Conservation (phyloP, 139 green algal genomes). For the Desmodesmus armatus region DNA sequence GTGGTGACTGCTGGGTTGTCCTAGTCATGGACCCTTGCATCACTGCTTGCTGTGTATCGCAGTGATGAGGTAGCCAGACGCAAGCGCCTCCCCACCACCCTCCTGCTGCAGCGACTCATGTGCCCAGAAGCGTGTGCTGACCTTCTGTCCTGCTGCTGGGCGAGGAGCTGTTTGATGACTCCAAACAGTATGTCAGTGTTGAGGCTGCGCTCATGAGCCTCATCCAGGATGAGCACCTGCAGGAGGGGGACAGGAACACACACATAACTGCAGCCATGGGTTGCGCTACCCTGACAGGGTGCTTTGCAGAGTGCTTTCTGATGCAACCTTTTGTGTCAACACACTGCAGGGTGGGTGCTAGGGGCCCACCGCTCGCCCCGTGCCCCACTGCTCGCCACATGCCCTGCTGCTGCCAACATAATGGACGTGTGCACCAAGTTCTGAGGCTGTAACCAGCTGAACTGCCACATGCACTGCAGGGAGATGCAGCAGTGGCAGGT, state of each 20-base stretch:
- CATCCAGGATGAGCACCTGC: slow-evolving; percentile 92
- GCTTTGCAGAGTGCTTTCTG: background rate
- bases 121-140: no score
- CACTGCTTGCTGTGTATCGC: no score
- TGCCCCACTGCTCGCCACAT: background rate
- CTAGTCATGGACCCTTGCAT: no score
- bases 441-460: background rate
- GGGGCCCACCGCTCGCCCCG: background rate
- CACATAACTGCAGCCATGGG: background rate
- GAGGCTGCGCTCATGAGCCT: slow-evolving; percentile 96
- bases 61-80: no score
- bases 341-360: background rate
- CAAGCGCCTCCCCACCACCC: no score
- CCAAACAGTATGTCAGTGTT: slow-evolving; percentile 99
- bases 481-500: no score
- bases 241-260: background rate
- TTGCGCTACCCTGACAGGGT: background rate
- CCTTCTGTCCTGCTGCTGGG: background rate
- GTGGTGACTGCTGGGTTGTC: no score
- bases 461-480: background rate
- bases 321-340: background rate
- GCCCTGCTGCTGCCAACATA: background rate
- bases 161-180: slow-evolving; percentile 85
- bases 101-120: no score
- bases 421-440: background rate